These are phyloP conservation scores for Coprinellus micaceus DNA, from an alignment of 768 basidiomycete genomes.

Conservation along the genomic window DNA sequence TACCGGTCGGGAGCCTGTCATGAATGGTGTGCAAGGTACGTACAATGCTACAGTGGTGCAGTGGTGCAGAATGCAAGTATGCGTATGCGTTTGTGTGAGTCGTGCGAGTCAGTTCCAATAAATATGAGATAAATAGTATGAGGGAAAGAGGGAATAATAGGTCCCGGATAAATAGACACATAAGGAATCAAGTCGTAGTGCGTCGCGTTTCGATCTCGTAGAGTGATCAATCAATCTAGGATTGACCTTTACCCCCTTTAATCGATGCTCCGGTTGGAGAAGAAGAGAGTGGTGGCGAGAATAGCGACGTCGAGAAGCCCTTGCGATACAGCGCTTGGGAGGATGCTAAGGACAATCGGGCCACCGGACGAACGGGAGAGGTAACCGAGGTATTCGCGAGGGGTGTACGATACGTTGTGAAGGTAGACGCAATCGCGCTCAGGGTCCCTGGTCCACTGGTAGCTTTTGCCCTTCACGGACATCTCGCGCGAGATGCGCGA, in stretches of 20 bases:
- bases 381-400: conserved; percentile 3
- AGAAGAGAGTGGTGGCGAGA: conserved; percentile 11
- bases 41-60: too few relatives aligned
- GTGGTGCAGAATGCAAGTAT: too few relatives aligned
- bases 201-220: too few relatives aligned
- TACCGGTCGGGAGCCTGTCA: too few relatives aligned
- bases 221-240: too few relatives aligned
- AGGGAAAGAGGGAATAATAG: too few relatives aligned
- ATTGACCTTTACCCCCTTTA: background rate
- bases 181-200: too few relatives aligned
- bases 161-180: too few relatives aligned
- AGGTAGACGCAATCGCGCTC: conserved; percentile 4
- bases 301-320: conserved; percentile 15
- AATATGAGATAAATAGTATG: too few relatives aligned
- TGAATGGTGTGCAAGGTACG: too few relatives aligned
- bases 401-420: conserved; percentile 7
- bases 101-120: too few relatives aligned
- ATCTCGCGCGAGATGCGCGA: background rate
- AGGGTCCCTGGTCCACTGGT: conserved; percentile 6
- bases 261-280: conserved; percentile 13
- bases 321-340: conserved; percentile 10
- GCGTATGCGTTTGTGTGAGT: too few relatives aligned
- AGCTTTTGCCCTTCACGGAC: conserved; percentile 1
- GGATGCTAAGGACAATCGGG: conserved; percentile 9
- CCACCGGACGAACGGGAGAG: background rate